Evolutionary conservation across 176 grass and related monocot species (phyloP), one percentile per base, ranked within the genome.

Genomic region (Carex scoparia): DNA sequence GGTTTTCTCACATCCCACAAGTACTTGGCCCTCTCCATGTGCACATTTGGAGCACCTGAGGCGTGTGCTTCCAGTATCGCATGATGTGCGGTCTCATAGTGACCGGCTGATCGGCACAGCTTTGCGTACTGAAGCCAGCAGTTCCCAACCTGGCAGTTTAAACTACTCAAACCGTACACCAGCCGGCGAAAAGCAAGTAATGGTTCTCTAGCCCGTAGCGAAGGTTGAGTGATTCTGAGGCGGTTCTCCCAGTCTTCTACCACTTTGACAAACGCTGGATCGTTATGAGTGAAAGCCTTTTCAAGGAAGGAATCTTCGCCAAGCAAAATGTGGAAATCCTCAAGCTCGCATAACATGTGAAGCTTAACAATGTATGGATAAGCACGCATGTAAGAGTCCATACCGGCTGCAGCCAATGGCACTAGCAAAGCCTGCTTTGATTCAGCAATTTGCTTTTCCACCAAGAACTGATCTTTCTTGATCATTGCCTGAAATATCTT

Each of bases 401-500:
- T 98, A 61, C 95, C 95, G 77, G 95, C 95, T 38, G 95, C 95
- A 87, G 93, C 89, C 53, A 98, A 80, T 81, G 95, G 95, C 74
- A 91, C 91, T 85, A 98, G 88, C 84, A 98, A 84, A 44, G 93
- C 75, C 87, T 95, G 93, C 81, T 98, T 98, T 78, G 89, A 98
- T 75, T 93, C 89, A 48, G 83, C 76, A 85, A 98, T 98, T 86
- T 84, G 91, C 83, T 98, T 88, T 54, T 80, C 91, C 85, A 95
- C 89, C 88, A 86, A 83, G 78, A 93, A 93, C 59, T 95, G 86
- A 82, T 95, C 91, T 92, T 92, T 98, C 59, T 89, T 92, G 84
- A 90, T 95, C 95, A 98, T 95, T 28, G 95, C 95, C 78, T 98
- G 92, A 84, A 98, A 95, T 90, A 98, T 98, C 76, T 93, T 98